Percentiles rank a stretch among this genome's conserved stretches.
Conservation (phyloP, 2,329 filamentous ascomycete species). For the Trichophyton mentagrophytes region DNA sequence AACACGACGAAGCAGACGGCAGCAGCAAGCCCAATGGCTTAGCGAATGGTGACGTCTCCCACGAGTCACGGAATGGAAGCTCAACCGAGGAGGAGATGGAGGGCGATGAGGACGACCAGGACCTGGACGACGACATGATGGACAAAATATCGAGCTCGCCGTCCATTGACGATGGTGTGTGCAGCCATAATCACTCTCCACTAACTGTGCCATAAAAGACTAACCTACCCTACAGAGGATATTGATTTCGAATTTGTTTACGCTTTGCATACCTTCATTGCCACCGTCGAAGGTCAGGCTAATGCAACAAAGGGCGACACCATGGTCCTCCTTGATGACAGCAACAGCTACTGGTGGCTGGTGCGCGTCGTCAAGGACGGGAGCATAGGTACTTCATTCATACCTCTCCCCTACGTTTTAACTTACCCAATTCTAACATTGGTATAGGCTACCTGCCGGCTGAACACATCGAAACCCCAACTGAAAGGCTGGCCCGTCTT, state of each 20-base stretch:
- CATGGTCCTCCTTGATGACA: slow-evolving; percentile 95
- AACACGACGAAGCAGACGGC: slow-evolving; percentile 20
- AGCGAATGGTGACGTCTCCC: slow-evolving; percentile 11
- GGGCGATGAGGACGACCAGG: slow-evolving; percentile 53
- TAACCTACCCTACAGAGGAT: slow-evolving; percentile 70
- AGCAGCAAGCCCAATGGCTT: slow-evolving; percentile 17
- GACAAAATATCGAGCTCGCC: slow-evolving; percentile 98
- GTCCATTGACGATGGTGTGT: slow-evolving; percentile 98
- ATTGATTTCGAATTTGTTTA: slow-evolving; percentile 99
- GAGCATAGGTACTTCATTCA: slow-evolving; percentile 56
- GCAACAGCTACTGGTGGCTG: slow-evolving; percentile 99
- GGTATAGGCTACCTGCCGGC: slow-evolving; percentile 76
- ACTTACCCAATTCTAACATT: slow-evolving; percentile 33
- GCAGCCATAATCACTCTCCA: slow-evolving; percentile 21
- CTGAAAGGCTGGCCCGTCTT: slow-evolving; percentile 77
- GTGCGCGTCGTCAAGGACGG: slow-evolving; percentile 95
- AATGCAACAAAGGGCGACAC: slow-evolving; percentile 98
- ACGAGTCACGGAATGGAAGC: slow-evolving; percentile 15
- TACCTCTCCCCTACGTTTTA: not conserved
- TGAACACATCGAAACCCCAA: slow-evolving; percentile 96
- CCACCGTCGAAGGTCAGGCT: slow-evolving; percentile 93
- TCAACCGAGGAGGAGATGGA: slow-evolving; percentile 36
- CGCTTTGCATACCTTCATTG: slow-evolving; percentile 91
- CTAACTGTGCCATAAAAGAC: slow-evolving; percentile 4
- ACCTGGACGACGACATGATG: slow-evolving; percentile 87